These are phyloP conservation scores for Metarhizium album DNA, from an alignment of 2,329 filamentous ascomycete species.

Conservation along the genomic window DNA sequence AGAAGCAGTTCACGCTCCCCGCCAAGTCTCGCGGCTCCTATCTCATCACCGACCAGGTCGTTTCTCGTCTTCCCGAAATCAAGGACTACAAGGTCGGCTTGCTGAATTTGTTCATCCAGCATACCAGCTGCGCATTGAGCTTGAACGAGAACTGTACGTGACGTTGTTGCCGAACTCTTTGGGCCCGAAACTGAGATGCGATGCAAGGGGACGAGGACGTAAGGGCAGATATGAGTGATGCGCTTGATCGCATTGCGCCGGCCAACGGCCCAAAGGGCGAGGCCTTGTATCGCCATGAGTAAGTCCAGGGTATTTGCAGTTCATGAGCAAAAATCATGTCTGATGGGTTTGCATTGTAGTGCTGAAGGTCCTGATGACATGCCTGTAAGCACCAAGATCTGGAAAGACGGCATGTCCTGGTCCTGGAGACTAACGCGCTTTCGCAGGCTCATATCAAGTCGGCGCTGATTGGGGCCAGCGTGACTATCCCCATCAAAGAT, in stretches of 20 bases:
- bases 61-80: conserved; percentile 66
- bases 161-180: background rate
- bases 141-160: conserved; percentile 76
- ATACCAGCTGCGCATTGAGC: conserved; percentile 82
- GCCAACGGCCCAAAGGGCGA: conserved; percentile 61
- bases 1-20: conserved; percentile 76
- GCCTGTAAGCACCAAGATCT: conserved; percentile 48
- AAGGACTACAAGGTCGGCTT: conserved; percentile 73
- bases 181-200: background rate
- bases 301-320: conserved; percentile 9
- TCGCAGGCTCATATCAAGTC: conserved; percentile 81
- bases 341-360: conserved; percentile 21
- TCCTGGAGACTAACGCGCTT: background rate
- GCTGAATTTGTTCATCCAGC: conserved; percentile 86
- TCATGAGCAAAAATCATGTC: background rate
- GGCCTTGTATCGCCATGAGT: conserved; percentile 66
- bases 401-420: background rate
- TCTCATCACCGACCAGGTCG: conserved; percentile 72
- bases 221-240: conserved; percentile 86
- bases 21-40: conserved; percentile 72
- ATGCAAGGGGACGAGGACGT: conserved; percentile 61
- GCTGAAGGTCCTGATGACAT: conserved; percentile 90
- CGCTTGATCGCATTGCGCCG: conserved; percentile 80
- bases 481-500: conserved; percentile 83
- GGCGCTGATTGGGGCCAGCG: conserved; percentile 75